phyloP scores from a whole-genome alignment of 2,329 filamentous ascomycete genomes.

The Aspergillus caelatus region DNA sequence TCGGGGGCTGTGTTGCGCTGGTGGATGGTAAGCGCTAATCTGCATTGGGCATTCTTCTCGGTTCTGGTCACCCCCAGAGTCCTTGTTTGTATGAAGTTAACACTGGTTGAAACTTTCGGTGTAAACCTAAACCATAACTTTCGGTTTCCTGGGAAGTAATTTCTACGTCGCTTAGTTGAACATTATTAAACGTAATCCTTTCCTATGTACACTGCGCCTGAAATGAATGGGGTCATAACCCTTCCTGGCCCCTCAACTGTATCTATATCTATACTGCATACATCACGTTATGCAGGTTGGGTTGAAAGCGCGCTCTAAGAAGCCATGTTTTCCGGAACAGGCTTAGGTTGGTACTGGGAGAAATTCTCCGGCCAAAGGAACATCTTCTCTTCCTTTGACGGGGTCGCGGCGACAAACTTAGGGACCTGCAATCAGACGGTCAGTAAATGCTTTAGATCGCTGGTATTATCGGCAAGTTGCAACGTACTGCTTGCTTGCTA shows the following conservation, averaged over 20 bases:
- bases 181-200: neutral
- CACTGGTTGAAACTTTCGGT: neutral
- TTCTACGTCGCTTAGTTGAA: neutral
- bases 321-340: slow-evolving; percentile 18
- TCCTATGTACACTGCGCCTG: neutral
- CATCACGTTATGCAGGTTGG: neutral
- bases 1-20: neutral
- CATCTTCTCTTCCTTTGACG: slow-evolving; percentile 62
- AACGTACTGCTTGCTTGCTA: slow-evolving; percentile 57
- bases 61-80: neutral
- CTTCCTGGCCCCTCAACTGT: neutral
- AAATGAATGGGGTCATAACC: neutral
- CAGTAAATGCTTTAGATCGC: neutral
- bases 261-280: neutral
- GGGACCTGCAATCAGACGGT: slow-evolving; percentile 41
- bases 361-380: slow-evolving; percentile 66
- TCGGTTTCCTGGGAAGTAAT: neutral
- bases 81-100: neutral
- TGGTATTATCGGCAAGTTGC: neutral
- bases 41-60: neutral
- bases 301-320: neutral
- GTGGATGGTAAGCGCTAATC: neutral
- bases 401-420: slow-evolving; percentile 54
- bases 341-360: slow-evolving; percentile 46
- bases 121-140: neutral